A percentile compares a stretch with the other conserved stretches of the same genome.
Evolutionary conservation across 2,329 filamentous ascomycete genomes (phyloP).

Genomic region (Hirsutella minnesotensis): DNA sequence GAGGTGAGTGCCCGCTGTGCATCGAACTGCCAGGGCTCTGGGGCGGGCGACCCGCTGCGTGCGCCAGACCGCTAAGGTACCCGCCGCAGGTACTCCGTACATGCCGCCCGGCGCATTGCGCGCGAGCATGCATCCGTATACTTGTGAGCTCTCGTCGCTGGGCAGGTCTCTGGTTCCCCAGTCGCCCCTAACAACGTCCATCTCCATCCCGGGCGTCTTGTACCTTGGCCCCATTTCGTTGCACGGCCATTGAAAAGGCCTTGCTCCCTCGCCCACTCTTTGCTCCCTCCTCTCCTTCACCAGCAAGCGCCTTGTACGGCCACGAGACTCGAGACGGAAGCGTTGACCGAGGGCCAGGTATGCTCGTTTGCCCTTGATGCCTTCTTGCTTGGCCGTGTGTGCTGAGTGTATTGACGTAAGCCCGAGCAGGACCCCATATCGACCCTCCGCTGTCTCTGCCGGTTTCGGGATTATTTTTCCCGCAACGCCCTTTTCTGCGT

Average conservation of each 20-base stretch:
- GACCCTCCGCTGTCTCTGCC: background rate
- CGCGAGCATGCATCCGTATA: no score
- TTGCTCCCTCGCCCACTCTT: slow-evolving; percentile 21
- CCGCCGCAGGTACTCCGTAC: no score
- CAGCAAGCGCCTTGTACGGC: slow-evolving; percentile 3
- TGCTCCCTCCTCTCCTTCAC: background rate
- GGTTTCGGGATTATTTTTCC: background rate
- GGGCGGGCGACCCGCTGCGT: no score
- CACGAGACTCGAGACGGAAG: slow-evolving; percentile 5
- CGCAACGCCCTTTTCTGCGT: background rate
- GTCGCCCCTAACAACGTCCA: slow-evolving; percentile 19
- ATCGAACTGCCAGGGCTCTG: no score
- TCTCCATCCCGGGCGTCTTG: slow-evolving; percentile 14
- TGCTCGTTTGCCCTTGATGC: background rate
- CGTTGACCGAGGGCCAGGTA: slow-evolving; percentile 3
- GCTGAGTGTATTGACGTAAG: background rate
- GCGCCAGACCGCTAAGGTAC: no score
- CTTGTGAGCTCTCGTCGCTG: background rate
- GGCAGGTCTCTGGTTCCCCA: slow-evolving; percentile 6
- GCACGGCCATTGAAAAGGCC: slow-evolving; percentile 28
- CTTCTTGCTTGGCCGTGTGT: background rate
- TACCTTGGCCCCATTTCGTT: slow-evolving; percentile 8
- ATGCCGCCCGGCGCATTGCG: no score
- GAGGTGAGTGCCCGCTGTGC: no score
- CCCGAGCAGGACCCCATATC: background rate